Evolutionary conservation across 768 basidiomycete species (phyloP).

Genomic region (Paxillus rubicundulus): DNA sequence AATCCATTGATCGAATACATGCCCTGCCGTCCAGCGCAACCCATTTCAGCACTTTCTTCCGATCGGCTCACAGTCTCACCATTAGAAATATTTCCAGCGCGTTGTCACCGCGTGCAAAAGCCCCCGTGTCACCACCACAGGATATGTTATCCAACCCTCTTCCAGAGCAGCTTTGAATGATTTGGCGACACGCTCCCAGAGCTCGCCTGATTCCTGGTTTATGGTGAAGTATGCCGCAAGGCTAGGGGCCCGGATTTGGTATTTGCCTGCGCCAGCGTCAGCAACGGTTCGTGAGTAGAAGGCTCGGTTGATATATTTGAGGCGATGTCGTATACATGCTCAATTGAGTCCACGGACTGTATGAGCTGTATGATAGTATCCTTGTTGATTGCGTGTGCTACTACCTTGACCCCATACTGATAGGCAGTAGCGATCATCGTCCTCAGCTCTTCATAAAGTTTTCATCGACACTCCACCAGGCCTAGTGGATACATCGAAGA

Average conservation of each 20-base stretch:
- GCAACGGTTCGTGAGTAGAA: conserved; percentile 10
- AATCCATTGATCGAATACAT: conserved; percentile 46
- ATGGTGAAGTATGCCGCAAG: conserved; percentile 47
- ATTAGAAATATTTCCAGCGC: conserved; percentile 60
- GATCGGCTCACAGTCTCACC: conserved; percentile 52
- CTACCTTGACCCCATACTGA: conserved; percentile 52
- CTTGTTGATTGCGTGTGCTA: conserved; percentile 47
- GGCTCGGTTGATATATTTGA: conserved; percentile 7
- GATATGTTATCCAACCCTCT: conserved; percentile 47
- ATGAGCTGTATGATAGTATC: conserved; percentile 34
- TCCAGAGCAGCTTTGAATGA: conserved; percentile 48
- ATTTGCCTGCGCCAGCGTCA: conserved; percentile 23
- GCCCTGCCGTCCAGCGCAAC: conserved; percentile 59
- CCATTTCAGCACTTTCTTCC: conserved; percentile 54
- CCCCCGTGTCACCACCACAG: conserved; percentile 65
- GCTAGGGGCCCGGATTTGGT: conserved; percentile 60
- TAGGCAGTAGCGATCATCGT: conserved; percentile 54
- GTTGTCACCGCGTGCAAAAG: conserved; percentile 60
- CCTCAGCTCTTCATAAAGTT: conserved; percentile 45
- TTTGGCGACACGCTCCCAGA: conserved; percentile 38
- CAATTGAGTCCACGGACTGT: conserved; percentile 48
- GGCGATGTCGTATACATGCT: conserved; percentile 46
- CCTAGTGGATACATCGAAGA: conserved; percentile 39
- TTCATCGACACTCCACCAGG: conserved; percentile 34
- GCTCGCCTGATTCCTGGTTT: conserved; percentile 12